Base-by-base conservation (phyloP, 2,329 filamentous ascomycete species). In the Shiraia sp. region DNA sequence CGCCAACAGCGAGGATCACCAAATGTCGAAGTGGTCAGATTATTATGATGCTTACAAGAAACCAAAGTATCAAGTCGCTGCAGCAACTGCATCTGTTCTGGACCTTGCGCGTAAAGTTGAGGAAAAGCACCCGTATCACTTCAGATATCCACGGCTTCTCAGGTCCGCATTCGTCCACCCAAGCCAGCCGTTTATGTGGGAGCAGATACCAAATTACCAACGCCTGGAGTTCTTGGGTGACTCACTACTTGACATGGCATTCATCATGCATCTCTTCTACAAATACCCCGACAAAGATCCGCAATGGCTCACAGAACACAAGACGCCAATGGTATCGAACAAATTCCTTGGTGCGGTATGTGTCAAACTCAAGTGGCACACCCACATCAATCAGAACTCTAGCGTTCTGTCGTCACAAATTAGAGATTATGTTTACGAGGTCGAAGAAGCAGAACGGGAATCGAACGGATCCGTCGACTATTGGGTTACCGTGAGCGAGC, bases 261-360 rank as follows among this genome's bases (percentile, higher is more conserved):
- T 86, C 57, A 85, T 97, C 40, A 87, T 91, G 55, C 83, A 88
- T 56, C 77, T 99, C 3, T 97, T 90, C 71, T 79, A 83, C 53
- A 78, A 76, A 3, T 90, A 87, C 55, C 90, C 90, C 0, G 75
- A 81, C 36, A 88, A 86, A 43, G 90, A 96, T 59, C 92, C 93
- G 0, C 91, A 97, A 65, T 97, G 92, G 92, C 77, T 99, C 45
- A 97, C 93, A 0, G 93, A 97, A 70, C 92, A 97, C 77, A 97
- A 97, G 72, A 96, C 95, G 85, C 90, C 91, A n/a, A 96, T 99
- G 88, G 91, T 93, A 0, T 93, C 89, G 38, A 99, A 99, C 72
- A 90, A 91, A 47, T 99, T 97, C 62, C 78, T 96, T 1, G 90
- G 88, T 1, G 88, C 85, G 13, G 75, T 97, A 3, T 87, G 87